Evolutionary conservation across 495 filamentous ascomycete species (phyloP), one percentile per base, ranked within the genome.

Genomic region (Lasiosphaeria miniovina): DNA sequence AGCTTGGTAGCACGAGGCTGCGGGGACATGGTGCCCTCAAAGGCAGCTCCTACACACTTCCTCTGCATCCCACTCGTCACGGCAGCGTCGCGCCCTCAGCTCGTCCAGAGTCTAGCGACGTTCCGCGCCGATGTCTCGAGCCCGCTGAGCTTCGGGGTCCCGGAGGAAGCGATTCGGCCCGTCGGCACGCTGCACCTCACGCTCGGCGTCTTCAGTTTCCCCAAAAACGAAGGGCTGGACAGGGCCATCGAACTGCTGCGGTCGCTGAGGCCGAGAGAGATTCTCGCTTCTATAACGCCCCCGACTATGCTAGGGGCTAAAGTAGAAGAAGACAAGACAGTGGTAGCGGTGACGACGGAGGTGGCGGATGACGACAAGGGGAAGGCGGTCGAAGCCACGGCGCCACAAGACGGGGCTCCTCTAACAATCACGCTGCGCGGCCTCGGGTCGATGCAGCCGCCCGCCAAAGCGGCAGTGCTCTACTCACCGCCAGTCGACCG

Each of bases 151-250:
- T 75, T 64, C 69, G 58, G 67, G 49, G 64, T 73, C 38, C 85
- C 87, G 1, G 69, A 78, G 46, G 80, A 80, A 58, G 89, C 91
- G 4, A 70, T 96, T 41, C 77, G 93, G 24, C 92, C 93, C 0
- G 62, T 93, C 4, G 90, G 88, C 3, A 91, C 90, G 0, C 73
- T 96, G 34, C 93, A 96, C 72, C 74, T 96, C 3, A 96, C 93
- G 2, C 72, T 96, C 6, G 92, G 91, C 1, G 90, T 96, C 3
- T 91, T 97, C 88, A 89, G 84, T 59, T 82, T 96, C 9, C 68
- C 81, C 2, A 80, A 71, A 0, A 70, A 74, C 14, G 79, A 84
- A 45, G 72, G 77, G 43, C 63, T 96, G 0, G 77, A 85, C 4
- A 77, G 77, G 45, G 91, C 89, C 0, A 65, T 82, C 24, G 61